phyloP scores from a whole-genome alignment of 1,284 basidiomycete genomes.

The Lentinus polychrous region DNA sequence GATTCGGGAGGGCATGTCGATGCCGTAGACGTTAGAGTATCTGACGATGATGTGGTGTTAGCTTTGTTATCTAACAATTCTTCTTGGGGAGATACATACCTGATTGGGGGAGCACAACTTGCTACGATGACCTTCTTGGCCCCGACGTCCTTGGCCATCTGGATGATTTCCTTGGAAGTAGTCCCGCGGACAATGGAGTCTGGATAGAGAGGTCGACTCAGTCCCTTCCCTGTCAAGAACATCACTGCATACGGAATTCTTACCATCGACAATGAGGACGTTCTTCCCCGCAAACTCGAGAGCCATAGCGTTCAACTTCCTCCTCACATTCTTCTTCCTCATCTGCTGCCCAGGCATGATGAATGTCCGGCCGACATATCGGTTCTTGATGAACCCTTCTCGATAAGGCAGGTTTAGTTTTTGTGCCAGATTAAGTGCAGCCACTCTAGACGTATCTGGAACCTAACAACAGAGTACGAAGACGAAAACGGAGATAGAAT shows the following conservation, averaged over 20 bases:
- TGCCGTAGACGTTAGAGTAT: conserved; percentile 95
- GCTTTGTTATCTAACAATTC: neutral
- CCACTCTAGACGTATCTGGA: conserved; percentile 95
- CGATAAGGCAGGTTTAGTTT: conserved; percentile 88
- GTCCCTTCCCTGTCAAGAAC: neutral
- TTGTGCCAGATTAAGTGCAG: conserved; percentile 93
- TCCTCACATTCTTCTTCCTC: conserved; percentile 90
- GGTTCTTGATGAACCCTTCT: conserved; percentile 99
- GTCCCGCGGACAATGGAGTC: conserved; percentile 99
- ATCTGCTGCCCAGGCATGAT: conserved; percentile 99
- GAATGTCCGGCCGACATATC: conserved; percentile 97
- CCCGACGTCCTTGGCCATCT: conserved; percentile 99
- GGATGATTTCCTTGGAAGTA: conserved; percentile 97
- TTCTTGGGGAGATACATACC: conserved; percentile 37
- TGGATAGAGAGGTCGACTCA: conserved; percentile 23
- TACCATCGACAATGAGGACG: conserved; percentile 94
- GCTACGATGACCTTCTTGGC: conserved; percentile 98
- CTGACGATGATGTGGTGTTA: conserved; percentile 29
- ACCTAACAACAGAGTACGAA: conserved; percentile 41
- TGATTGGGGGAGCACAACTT: conserved; percentile 94
- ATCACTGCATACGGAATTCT: conserved; percentile 15
- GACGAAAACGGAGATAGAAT: neutral
- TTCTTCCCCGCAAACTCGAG: conserved; percentile 92
- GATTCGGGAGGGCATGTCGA: conserved; percentile 95
- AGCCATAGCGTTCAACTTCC: conserved; percentile 99